Conservation (phyloP, 2,329 filamentous ascomycete species). For the Xylaria sp. region DNA sequence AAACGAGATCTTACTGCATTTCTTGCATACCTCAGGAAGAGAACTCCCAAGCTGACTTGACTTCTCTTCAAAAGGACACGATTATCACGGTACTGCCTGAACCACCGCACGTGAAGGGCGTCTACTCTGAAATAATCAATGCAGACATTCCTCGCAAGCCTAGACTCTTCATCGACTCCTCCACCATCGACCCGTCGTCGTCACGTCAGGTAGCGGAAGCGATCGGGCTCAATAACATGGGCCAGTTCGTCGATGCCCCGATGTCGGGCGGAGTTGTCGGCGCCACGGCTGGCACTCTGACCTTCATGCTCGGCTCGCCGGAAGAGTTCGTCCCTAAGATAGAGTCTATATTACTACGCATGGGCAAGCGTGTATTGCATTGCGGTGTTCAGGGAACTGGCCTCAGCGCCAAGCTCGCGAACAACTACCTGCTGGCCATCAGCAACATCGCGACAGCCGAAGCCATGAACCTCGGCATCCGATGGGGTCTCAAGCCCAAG, state of each 20-base stretch:
- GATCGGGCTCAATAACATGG: slow-evolving; percentile 59
- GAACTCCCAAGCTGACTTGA: slow-evolving; percentile 19
- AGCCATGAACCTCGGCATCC: slow-evolving; percentile 60
- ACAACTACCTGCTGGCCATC: slow-evolving; percentile 92
- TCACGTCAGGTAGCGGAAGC: slow-evolving; percentile 71
- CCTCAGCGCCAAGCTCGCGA: slow-evolving; percentile 86
- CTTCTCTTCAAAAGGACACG: slow-evolving; percentile 56
- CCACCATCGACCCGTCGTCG: slow-evolving; percentile 87
- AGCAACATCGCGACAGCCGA: slow-evolving; percentile 75
- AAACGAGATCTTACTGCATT: slow-evolving; percentile 10
- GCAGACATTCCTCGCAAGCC: slow-evolving; percentile 46
- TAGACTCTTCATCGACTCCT: slow-evolving; percentile 89
- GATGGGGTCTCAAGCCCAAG: slow-evolving; percentile 54
- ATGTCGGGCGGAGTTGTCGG: slow-evolving; percentile 97
- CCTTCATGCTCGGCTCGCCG: slow-evolving; percentile 87
- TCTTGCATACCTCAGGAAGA: neutral
- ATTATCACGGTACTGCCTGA: slow-evolving; percentile 88
- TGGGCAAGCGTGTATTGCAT: slow-evolving; percentile 84
- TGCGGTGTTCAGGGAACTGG: slow-evolving; percentile 81
- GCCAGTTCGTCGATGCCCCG: slow-evolving; percentile 84
- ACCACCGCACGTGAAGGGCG: slow-evolving; percentile 76
- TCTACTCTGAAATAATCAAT: slow-evolving; percentile 72
- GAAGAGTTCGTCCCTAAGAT: slow-evolving; percentile 56
- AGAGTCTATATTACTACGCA: slow-evolving; percentile 65
- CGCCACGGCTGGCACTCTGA: slow-evolving; percentile 78